These are phyloP conservation scores for Barnettozyma sucrosica DNA, from an alignment of 805 yeast species.

Conservation along the genomic window DNA sequence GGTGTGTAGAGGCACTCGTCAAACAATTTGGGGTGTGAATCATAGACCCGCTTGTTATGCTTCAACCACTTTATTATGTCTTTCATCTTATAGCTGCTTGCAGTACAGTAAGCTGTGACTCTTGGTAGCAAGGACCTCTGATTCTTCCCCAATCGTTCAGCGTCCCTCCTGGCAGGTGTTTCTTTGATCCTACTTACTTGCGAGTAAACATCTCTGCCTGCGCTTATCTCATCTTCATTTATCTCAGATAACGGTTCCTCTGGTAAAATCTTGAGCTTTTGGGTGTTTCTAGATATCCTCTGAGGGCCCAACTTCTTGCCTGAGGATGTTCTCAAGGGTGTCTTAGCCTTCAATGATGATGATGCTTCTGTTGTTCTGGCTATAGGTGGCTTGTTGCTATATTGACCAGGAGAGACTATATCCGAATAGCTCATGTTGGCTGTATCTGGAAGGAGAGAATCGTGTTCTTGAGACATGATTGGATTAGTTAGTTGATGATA, in stretches of 20 bases:
- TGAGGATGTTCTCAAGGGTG: slow-evolving; percentile 6
- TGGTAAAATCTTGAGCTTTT: slow-evolving; percentile 66
- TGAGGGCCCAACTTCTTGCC: slow-evolving; percentile 57
- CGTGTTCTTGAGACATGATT: neutral
- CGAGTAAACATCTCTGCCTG: slow-evolving; percentile 59
- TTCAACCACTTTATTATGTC: slow-evolving; percentile 82
- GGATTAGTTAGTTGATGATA: neutral
- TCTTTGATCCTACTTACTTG: slow-evolving; percentile 83
- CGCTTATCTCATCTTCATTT: slow-evolving; percentile 7
- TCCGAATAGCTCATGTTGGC: neutral
- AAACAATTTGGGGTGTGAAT: slow-evolving; percentile 79
- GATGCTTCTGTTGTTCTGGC: neutral
- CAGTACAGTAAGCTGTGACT: slow-evolving; percentile 94
- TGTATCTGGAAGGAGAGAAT: neutral
- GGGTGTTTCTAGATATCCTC: slow-evolving; percentile 68
- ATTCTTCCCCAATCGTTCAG: slow-evolving; percentile 81
- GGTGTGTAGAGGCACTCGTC: slow-evolving; percentile 96
- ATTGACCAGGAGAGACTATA: neutral
- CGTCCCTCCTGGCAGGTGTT: slow-evolving; percentile 85
- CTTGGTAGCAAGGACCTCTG: slow-evolving; percentile 77
- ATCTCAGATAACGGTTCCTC: slow-evolving; percentile 40
- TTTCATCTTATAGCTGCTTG: slow-evolving; percentile 86
- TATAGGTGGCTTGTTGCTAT: neutral
- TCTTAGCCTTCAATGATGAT: slow-evolving; percentile 3
- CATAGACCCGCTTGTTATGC: slow-evolving; percentile 65